Evolutionary conservation across 1,284 basidiomycete genomes (phyloP), one percentile per base, ranked within the genome.

Genomic region (Fomitopsis pinicola): DNA sequence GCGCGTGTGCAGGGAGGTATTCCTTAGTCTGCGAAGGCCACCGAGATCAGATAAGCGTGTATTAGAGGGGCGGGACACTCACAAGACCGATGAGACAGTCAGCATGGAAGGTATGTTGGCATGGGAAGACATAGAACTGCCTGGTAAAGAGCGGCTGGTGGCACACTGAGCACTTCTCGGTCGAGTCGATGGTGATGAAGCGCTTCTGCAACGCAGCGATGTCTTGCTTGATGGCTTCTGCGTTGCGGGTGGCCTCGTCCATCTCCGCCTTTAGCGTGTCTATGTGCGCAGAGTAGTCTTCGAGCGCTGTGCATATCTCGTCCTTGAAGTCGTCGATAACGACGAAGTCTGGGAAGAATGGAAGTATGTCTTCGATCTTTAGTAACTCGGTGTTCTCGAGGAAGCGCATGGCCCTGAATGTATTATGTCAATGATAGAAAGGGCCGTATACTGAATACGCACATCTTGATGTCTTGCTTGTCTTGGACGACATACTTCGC

Each of bases 301-400:
- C 97, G 63, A 99, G 80, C 0, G 97, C 97, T 61, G 89, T 88
- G 65, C 97, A 97, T 67, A 99, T 99, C 77, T 99, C 96, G 68
- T 97, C 93, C 75, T 99, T 99, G 84, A 99, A 99, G 72, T 98
- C 96, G 74, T 99, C 97, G 68, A 99, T 98, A 65, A 99, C 94
- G 14, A 97, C 95, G 75, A 99, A 99, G 77, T 99, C 97, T 2
- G 97, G 97, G 87, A 99, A 99, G 87, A 98, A 99, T 2, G 97
- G 97, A 28, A 99, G 78, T 59, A 99, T 97, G 72, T 99, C 97
- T 74, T 99, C 97, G 66, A 99, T 97, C 76, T 98, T 97, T 71
- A 99, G 86, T 33, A 98, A 78, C 69, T 95, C 91, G 0, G 97
- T 97, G 62, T 93, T 91, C 70, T 97, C 94, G 64, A 99, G 80